A percentile compares a stretch with the other conserved stretches of the same genome.
These are phyloP conservation scores for Hypoxylon lienhwacheense DNA, from an alignment of 495 filamentous ascomycete genomes.

Conservation along the genomic window DNA sequence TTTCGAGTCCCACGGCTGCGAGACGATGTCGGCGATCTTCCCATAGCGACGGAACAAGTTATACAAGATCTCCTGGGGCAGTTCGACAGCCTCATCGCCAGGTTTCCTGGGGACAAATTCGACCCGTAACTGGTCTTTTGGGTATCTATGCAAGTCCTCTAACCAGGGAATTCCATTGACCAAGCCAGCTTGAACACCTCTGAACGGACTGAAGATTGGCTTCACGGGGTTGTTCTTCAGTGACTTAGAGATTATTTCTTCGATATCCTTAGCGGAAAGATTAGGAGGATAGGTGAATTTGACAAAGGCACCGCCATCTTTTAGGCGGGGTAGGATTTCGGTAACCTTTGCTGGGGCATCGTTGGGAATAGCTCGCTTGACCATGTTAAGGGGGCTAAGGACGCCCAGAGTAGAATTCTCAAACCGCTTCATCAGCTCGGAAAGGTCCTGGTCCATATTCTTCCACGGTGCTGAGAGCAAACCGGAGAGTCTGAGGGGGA, in stretches of 20 bases:
- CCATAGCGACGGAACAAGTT: slow-evolving; percentile 88
- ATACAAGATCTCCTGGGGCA: slow-evolving; percentile 88
- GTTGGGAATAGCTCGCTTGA: slow-evolving; percentile 62
- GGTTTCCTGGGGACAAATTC: slow-evolving; percentile 77
- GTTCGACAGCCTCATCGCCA: slow-evolving; percentile 65
- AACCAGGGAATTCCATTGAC: slow-evolving; percentile 91
- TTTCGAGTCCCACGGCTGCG: slow-evolving; percentile 82
- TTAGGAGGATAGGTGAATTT: slow-evolving; percentile 70
- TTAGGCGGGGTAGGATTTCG: slow-evolving; percentile 76
- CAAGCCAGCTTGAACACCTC: slow-evolving; percentile 64
- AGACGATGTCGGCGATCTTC: slow-evolving; percentile 77
- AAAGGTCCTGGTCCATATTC: slow-evolving; percentile 52
- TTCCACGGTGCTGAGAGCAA: slow-evolving; percentile 63
- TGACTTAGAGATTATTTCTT: slow-evolving; percentile 48
- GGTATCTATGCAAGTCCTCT: slow-evolving; percentile 85
- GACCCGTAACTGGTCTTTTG: slow-evolving; percentile 70
- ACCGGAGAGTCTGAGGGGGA: slow-evolving; percentile 75
- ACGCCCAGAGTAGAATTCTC: slow-evolving; percentile 59
- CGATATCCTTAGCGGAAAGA: slow-evolving; percentile 60
- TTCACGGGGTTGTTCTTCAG: slow-evolving; percentile 71
- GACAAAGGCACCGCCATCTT: slow-evolving; percentile 92
- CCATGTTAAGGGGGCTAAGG: slow-evolving; percentile 64
- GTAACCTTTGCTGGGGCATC: slow-evolving; percentile 66
- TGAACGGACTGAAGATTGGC: slow-evolving; percentile 87
- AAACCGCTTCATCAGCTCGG: slow-evolving; percentile 64